A percentile compares a stretch with the other conserved stretches of the same genome.
Conservation (phyloP, 495 filamentous ascomycete genomes). For the Pyrenula massariospora region DNA sequence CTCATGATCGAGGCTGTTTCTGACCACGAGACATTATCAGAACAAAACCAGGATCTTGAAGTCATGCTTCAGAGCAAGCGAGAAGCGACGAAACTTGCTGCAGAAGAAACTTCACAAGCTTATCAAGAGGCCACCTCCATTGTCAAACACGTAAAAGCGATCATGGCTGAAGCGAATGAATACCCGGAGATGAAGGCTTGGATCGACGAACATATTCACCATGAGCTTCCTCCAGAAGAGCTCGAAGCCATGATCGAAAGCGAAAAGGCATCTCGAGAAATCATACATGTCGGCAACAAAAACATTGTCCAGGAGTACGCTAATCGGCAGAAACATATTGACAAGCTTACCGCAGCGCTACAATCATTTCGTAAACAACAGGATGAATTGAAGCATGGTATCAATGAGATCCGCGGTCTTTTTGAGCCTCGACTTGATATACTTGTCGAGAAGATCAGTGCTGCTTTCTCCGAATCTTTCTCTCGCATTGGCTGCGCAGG, state of each 20-base stretch:
- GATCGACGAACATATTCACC: neutral
- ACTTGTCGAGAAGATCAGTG: conserved; percentile 69
- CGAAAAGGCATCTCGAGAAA: conserved; percentile 59
- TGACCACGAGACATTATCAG: conserved; percentile 53
- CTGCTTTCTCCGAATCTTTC: conserved; percentile 83
- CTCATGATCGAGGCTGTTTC: conserved; percentile 67
- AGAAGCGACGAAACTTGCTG: conserved; percentile 24
- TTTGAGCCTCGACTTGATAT: conserved; percentile 84
- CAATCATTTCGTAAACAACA: conserved; percentile 31
- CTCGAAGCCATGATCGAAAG: conserved; percentile 65
- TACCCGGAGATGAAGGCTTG: conserved; percentile 4
- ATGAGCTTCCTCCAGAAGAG: conserved; percentile 28
- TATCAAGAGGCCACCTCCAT: conserved; percentile 20
- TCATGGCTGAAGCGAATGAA: conserved; percentile 24
- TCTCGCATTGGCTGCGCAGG: conserved; percentile 91
- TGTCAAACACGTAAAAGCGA: conserved; percentile 18
- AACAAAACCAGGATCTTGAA: conserved; percentile 47
- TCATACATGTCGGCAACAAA: conserved; percentile 70
- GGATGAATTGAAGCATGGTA: conserved; percentile 38
- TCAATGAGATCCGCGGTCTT: conserved; percentile 39
- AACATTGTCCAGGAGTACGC: conserved; percentile 71
- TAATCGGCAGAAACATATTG: conserved; percentile 48
- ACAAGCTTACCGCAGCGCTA: conserved; percentile 38
- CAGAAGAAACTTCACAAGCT: conserved; percentile 12
- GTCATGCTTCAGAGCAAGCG: conserved; percentile 36